These are phyloP conservation scores for Melanopsichium pennsylvanicum DNA, from an alignment of 1,284 basidiomycete species.

Conservation along the genomic window DNA sequence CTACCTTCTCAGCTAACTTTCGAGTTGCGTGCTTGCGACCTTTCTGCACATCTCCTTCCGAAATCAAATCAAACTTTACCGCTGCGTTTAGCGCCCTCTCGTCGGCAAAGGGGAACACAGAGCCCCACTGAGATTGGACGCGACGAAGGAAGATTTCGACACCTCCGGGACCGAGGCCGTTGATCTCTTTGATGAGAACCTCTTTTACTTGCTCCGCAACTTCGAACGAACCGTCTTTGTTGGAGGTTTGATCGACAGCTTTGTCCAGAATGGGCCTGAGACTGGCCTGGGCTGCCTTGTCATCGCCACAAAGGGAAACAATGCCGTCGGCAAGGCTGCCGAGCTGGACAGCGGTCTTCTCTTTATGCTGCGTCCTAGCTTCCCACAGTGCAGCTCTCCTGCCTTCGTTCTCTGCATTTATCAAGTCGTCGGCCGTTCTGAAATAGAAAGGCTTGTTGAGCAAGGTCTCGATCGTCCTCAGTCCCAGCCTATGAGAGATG, in stretches of 20 bases:
- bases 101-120: constrained; percentile 49
- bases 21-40: constrained; percentile 16
- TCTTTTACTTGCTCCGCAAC: constrained; percentile 27
- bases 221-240: constrained; percentile 13
- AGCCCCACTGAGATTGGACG: constrained; percentile 42
- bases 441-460: constrained; percentile 46
- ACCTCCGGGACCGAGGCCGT: constrained; percentile 39
- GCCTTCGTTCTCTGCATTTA: constrained; percentile 43
- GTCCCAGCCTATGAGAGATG: constrained; percentile 42
- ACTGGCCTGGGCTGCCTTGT: constrained; percentile 3
- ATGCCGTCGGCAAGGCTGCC: constrained; percentile 43
- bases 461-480: constrained; percentile 43
- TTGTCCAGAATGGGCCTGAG: constrained; percentile 30
- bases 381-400: constrained; percentile 44
- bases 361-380: constrained; percentile 52
- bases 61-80: constrained; percentile 28
- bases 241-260: constrained; percentile 8
- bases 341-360: constrained; percentile 49
- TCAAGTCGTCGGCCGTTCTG: constrained; percentile 24
- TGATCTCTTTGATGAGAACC: constrained; percentile 31
- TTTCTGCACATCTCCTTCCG: constrained; percentile 11
- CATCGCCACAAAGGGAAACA: constrained; percentile 8
- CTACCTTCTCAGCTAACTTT: constrained; percentile 29
- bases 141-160: constrained; percentile 46
- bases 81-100: constrained; percentile 26